Evolutionary conservation across 2,329 filamentous ascomycete genomes (phyloP), one percentile per base, ranked within the genome.

Genomic region (Periconia digitata): DNA sequence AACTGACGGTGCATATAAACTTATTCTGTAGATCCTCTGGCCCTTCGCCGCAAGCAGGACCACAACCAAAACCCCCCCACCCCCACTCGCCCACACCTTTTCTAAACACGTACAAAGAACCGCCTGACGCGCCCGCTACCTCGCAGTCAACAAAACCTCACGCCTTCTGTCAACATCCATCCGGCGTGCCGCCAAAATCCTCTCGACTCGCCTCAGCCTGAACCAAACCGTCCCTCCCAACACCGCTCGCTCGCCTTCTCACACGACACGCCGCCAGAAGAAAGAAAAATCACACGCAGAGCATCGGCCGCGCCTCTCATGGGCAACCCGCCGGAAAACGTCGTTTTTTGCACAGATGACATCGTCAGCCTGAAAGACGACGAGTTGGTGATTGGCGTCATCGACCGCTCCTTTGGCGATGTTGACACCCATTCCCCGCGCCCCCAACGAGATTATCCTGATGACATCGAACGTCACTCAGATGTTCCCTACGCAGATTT

Each of bases 381-480:
- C 62, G 61, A 56, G 32, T 60, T 62, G 53, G 65, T 70, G 48
- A 62, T 78, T 23, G 78, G 75, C 38, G 70, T 75, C 16, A 69
- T 80, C 8, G 76, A 77, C 53, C 60, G 69, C 24, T 71, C 62
- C 27, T 70, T 70, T 54, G 65, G 63, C 40, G 72, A 77, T 47
- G 67, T 78, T 53, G 74, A 77, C 53, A 73, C 70, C 8, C 75
- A 78, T 59, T 59, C 67, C 24, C 73, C 74, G n/a, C 65, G 67
- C n/a, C 75, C 75, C 2, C 65, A 69, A 52, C 64, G 66, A 40
- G 68, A 72, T 44, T 72, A 73, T 43, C 54, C 51, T 47, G 64
- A 69, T 15, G 69, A 73, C 43, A 71, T 70, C 15, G 63, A 67
- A 49, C 57, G 69, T 56, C 62, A 71, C 47, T 18, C 53, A 45